Evolutionary conservation across 2,329 filamentous ascomycete genomes (phyloP).

Genomic region (Aureobasidium sp.): DNA sequence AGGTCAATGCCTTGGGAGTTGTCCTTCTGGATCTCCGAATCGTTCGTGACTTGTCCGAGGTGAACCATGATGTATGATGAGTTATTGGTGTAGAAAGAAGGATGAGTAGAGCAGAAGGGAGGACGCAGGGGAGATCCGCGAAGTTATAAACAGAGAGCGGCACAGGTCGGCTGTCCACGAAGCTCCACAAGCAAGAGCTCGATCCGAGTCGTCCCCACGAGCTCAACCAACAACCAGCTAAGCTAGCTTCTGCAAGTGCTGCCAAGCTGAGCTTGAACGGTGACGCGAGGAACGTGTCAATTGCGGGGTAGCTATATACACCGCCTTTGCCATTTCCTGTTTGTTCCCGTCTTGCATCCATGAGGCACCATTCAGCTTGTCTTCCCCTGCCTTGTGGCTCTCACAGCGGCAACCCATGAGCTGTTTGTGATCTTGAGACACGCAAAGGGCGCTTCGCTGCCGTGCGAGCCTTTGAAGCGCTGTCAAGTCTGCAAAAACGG

Average conservation of each 20-base stretch:
- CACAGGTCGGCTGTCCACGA: neutral
- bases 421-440: neutral
- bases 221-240: neutral
- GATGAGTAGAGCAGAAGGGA: neutral
- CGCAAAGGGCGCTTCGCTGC: neutral
- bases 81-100: neutral
- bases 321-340: neutral
- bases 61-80: conserved; percentile 26
- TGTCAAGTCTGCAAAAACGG: neutral
- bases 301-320: conserved; percentile 2
- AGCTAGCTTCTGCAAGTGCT: conserved; percentile 2
- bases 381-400: neutral
- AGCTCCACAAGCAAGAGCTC: neutral
- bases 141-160: conserved; percentile 11
- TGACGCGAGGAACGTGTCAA: neutral
- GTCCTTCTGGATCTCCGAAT: conserved; percentile 28
- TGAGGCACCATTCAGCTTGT: neutral
- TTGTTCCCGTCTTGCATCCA: neutral
- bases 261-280: conserved; percentile 7
- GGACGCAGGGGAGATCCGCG: neutral
- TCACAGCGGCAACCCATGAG: neutral
- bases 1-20: conserved; percentile 37
- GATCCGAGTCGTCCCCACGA: neutral
- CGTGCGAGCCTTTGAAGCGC: neutral
- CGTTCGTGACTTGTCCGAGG: conserved; percentile 25